Base-by-base conservation (phyloP, 768 basidiomycete species). In the Lactarius sp. region DNA sequence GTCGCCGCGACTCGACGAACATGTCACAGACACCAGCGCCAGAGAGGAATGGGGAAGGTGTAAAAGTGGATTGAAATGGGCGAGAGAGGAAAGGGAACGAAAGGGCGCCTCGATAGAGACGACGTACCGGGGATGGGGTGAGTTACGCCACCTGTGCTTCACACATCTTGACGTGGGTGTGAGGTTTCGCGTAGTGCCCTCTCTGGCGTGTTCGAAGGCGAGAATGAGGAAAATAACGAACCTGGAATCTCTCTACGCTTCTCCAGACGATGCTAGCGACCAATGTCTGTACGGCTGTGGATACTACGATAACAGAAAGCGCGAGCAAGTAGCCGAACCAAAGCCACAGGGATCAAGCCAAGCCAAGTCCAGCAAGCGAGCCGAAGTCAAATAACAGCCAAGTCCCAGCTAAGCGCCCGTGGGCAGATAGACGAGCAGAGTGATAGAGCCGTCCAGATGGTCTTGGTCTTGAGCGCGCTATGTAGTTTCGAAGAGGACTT, bases 81-180 rank as follows among this genome's bases (percentile, higher is more conserved):
- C 41, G 50, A 57, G n/a, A 33, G 22, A 14, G 41, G n/a, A 54
- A 53, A n/a, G 34, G 59, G 59, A 37, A 36, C 7, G 20, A 60
- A 53, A 52, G 51, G 59, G 42, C 31, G 52, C 34, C 42, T 42
- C 52, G 59, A 53, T 44, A 60, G 52, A 20, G 59, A 60, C 42
- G n/a, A 37, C 59, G 51, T 42, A 60, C 59, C 37, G 46, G 3
- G 7, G 39, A 37, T 36, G 12, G 33, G 20, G 42, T 41, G 14
- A 14, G 16, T 18, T 44, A 18, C 9, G 18, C 4, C 18, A 8
- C 16, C 18, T 16, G 18, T 16, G 18, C 44, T n/a, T n/a, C 44
- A 44, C 18, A 44, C 18, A 44, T 44, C 12, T 41, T 14, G 41
- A 44, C 44, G 18, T 16, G 8, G 18, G 18, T 44, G 37, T 22